Percentiles rank a stretch among this genome's conserved stretches.
Evolutionary conservation across 306 rosid genomes (phyloP).

Genomic region (Gleditsia sinensis): DNA sequence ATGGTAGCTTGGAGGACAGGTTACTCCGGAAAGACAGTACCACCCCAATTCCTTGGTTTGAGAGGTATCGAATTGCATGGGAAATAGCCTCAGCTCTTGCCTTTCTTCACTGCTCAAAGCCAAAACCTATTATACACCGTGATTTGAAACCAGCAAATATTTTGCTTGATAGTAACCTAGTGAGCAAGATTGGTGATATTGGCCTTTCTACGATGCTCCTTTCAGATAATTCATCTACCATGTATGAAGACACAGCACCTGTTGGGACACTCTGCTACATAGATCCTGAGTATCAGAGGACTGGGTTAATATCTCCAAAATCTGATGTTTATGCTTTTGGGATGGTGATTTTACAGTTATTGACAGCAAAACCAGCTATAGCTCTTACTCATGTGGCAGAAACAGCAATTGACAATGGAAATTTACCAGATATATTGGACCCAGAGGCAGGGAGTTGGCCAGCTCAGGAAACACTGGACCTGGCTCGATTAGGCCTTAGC

Average conservation of each 20-base stretch:
- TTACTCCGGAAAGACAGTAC: slow-evolving; percentile 34
- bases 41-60: slow-evolving; percentile 62
- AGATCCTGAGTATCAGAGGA: slow-evolving; percentile 96
- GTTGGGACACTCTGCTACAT: slow-evolving; percentile 93
- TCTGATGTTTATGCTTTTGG: slow-evolving; percentile 98
- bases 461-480: slow-evolving; percentile 64
- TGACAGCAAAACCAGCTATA: slow-evolving; percentile 86
- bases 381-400: slow-evolving; percentile 79
- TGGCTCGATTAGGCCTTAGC: slow-evolving; percentile 74
- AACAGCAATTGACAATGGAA: slow-evolving; percentile 57
- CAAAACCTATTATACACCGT: slow-evolving; percentile 86
- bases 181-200: slow-evolving; percentile 94
- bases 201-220: slow-evolving; percentile 79
- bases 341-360: slow-evolving; percentile 83
- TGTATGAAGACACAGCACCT: slow-evolving; percentile 61
- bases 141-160: slow-evolving; percentile 96
- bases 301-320: slow-evolving; percentile 67
- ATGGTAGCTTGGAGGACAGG: slow-evolving; percentile 64
- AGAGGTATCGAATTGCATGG: slow-evolving; percentile 91
- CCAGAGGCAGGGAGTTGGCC: slow-evolving; percentile 89
- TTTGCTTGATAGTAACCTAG: slow-evolving; percentile 78
- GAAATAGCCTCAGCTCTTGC: slow-evolving; percentile 91
- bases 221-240: slow-evolving; percentile 58
- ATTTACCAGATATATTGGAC: slow-evolving; percentile 64
- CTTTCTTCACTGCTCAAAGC: slow-evolving; percentile 89